Evolutionary conservation across 345 rosid species (phyloP), one percentile per base, ranked within the genome.

Genomic region (Eucalyptus marginata): DNA sequence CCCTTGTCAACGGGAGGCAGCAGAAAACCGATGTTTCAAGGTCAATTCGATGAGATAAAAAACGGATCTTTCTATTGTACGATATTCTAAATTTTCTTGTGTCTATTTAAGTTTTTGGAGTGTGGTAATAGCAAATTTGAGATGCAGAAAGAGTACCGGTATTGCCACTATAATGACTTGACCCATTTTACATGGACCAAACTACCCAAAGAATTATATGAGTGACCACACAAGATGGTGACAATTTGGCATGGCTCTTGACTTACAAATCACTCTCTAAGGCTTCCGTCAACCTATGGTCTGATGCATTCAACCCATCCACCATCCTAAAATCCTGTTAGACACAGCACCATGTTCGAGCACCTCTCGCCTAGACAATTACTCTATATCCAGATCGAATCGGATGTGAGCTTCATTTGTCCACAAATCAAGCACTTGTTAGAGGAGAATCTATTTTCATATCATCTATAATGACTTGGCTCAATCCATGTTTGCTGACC

Each of bases 331-430:
- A 22, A 24, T 24, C 29, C 13, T 56, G 0, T 56, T 56, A 56
- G 6, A 56, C 1, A 0, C 1, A 0, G 27, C 62, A 24, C 6
- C 62, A 56, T 56, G 5, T 56, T 56, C 2, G 7, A 59, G 3
- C 31, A 58, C 64, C n/a, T 58, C n/a, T 58, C 7, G 10, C 24
- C 58, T 52, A 18, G 24, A 18, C 4, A 7, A 59, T 59, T 27
- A 27, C 66, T 59, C 14, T 59, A 27, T 4, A 4, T 11, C 15
- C 2, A 5, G 13, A 7, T 59, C 3, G 7, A 25, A 59, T 59
- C 3, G 15, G 66, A 27, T 27, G 29, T 59, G 15, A 59, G 66
- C 7, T 59, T 59, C 29, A 27, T 27, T 0, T 59, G 2, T 59
- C 15, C 66, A 59, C 15, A 25, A 59, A 25, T 15, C 66, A 59